A percentile compares a stretch with the other conserved stretches of the same genome.
Conservation (phyloP, 140 eudicot genomes). For the Ambrosia hybrid region DNA sequence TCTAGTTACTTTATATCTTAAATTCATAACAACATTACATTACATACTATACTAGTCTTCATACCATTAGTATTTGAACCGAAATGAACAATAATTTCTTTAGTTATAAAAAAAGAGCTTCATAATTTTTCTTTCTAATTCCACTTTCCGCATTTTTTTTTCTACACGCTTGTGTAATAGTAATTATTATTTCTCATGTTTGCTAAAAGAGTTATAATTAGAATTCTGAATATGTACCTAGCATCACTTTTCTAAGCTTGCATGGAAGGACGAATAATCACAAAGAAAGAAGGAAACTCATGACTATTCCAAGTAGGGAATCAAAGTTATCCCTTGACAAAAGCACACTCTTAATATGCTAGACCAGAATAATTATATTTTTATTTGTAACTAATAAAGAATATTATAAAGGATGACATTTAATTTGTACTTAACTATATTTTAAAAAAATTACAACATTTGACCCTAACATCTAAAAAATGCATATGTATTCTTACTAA, state of each 20-base stretch:
- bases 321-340: conserved; percentile 41
- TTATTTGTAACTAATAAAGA: background rate
- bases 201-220: background rate
- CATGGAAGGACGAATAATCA: conserved; percentile 13
- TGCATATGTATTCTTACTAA: background rate
- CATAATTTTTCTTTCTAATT: no score
- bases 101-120: no score
- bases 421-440: background rate
- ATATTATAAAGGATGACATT: background rate
- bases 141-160: no score
- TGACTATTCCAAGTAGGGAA: conserved; percentile 36
- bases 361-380: background rate
- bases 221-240: background rate
- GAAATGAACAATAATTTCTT: no score
- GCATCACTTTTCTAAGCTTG: background rate
- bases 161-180: background rate
- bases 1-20: no score
- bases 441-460: background rate
- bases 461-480: background rate
- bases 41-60: no score
- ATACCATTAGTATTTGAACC: no score
- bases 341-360: conserved; percentile 28
- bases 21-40: no score
- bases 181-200: background rate
- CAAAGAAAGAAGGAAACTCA: conserved; percentile 16